Base-by-base conservation (phyloP, 2,329 filamentous ascomycete species). In the Drechslerella dactyloides region DNA sequence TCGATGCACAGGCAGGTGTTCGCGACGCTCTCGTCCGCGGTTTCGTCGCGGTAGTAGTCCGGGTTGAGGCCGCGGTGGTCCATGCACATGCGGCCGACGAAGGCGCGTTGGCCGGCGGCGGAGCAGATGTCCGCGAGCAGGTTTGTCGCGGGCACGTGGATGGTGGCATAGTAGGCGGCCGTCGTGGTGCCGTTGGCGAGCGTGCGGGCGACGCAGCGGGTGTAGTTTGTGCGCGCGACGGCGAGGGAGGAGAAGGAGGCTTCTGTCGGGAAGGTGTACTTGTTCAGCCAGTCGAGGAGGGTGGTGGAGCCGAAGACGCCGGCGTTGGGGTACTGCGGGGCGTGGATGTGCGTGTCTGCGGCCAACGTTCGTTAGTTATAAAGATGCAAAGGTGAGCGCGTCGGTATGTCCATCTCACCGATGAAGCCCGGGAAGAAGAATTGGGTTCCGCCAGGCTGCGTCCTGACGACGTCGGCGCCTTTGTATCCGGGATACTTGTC, bases 61-160 rank as follows among this genome's bases (percentile, higher is more conserved):
- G 93, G 93, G 40, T 87, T 88, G 2, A 89, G 80, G 10, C 63
- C 66, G 0, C 81, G 79, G 30, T 85, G 84, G 79, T 97, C 91
- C 94, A 99, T 97, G 82, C 93, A 97, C n/a, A 96, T 90, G 44
- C 94, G 85, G 33, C 94, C 94, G 44, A 99, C 86, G 74, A 97
- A 90, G 5, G 94, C 94, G 59, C 94, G 85, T 81, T 99, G 94
- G 50, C 94, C 94, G 24, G 86, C 82, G 0, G 81, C 78, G n/a
- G 90, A 83, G 77, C 93, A 97, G 17, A 97, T 85, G 74, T 91
- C 87, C 0, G 93, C 90, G 4, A 99, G 87, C 6, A 96, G 84
- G 78, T 96, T 97, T n/a, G 94, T 99, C 1, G 92, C 87, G 0
- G 86, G 83, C 0, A 96, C 90, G 78, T 96, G 88, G 74, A 91